Conservation (phyloP, 2,329 filamentous ascomycete genomes). For the Fusarium azukiicola region DNA sequence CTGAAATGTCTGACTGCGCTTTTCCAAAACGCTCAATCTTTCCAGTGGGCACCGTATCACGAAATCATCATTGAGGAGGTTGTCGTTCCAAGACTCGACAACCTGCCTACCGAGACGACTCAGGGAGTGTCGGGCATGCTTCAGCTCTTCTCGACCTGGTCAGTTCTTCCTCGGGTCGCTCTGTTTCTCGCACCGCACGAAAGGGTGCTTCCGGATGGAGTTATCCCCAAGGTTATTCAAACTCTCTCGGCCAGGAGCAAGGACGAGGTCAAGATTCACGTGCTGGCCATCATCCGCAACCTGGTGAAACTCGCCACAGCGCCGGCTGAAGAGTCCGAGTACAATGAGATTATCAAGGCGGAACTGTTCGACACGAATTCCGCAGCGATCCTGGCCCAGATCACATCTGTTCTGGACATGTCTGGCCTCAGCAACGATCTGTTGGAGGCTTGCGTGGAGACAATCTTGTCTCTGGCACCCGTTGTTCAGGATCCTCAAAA, state of each 20-base stretch:
- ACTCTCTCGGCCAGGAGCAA: conserved; percentile 89
- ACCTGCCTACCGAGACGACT: conserved; percentile 91
- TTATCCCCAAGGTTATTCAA: conserved; percentile 87
- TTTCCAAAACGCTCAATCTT: conserved; percentile 86
- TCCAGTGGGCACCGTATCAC: conserved; percentile 87
- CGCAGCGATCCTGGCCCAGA: conserved; percentile 82
- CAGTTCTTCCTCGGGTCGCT: conserved; percentile 82
- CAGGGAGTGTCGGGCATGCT: conserved; percentile 93
- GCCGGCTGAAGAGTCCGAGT: conserved; percentile 76
- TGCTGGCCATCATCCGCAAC: conserved; percentile 87
- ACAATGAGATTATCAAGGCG: conserved; percentile 76
- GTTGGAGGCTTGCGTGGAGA: conserved; percentile 88
- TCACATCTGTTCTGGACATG: conserved; percentile 83
- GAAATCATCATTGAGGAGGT: conserved; percentile 86
- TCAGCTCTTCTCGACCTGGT: conserved; percentile 91
- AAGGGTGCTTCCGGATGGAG: conserved; percentile 73
- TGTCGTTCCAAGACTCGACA: conserved; percentile 87
- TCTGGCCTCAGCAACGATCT: conserved; percentile 84
- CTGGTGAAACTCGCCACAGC: conserved; percentile 81
- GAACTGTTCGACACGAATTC: conserved; percentile 79
- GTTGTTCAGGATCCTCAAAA: conserved; percentile 85
- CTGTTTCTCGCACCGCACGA: conserved; percentile 78
- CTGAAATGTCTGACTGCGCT: conserved; percentile 91
- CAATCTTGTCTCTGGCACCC: conserved; percentile 87
- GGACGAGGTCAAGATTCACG: conserved; percentile 91